A percentile compares a stretch with the other conserved stretches of the same genome.
Evolutionary conservation across 2,329 filamentous ascomycete species (phyloP).

Genomic region (Pseudocercospora fijiensis): DNA sequence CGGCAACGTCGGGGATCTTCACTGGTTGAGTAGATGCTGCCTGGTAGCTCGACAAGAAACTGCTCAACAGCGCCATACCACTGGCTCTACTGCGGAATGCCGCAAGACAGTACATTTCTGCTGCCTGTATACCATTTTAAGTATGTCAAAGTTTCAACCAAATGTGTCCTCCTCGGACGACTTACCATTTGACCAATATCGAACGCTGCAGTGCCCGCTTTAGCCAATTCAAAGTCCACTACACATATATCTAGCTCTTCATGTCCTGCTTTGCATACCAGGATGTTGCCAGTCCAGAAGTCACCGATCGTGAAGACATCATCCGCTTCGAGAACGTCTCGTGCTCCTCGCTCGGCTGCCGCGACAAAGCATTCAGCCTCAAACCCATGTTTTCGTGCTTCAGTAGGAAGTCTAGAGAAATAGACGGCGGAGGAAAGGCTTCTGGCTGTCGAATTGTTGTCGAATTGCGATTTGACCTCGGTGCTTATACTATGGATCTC

Average conservation of each 20-base stretch:
- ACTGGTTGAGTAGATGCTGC: neutral
- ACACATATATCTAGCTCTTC: slow-evolving; percentile 7
- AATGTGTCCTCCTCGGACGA: neutral
- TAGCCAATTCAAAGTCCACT: slow-evolving; percentile 22
- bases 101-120: slow-evolving; percentile 24
- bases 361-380: slow-evolving; percentile 7
- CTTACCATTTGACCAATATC: slow-evolving; percentile 25
- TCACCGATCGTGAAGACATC: slow-evolving; percentile 25
- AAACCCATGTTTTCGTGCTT: slow-evolving; percentile 18
- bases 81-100: slow-evolving; percentile 10
- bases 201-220: slow-evolving; percentile 21
- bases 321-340: slow-evolving; percentile 12
- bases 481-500: slow-evolving; percentile 19
- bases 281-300: slow-evolving; percentile 27
- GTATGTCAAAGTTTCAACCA: neutral
- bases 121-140: neutral
- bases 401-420: slow-evolving; percentile 12
- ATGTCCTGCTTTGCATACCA: slow-evolving; percentile 4
- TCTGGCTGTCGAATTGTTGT: slow-evolving; percentile 13
- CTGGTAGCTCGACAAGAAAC: slow-evolving; percentile 15
- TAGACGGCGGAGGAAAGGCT: slow-evolving; percentile 14
- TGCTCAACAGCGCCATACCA: slow-evolving; percentile 10
- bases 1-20: slow-evolving; percentile 16
- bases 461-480: slow-evolving; percentile 2
- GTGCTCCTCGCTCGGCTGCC: slow-evolving; percentile 16